Evolutionary conservation across 2,329 filamentous ascomycete genomes (phyloP).

Genomic region (Fusarium burgessii): DNA sequence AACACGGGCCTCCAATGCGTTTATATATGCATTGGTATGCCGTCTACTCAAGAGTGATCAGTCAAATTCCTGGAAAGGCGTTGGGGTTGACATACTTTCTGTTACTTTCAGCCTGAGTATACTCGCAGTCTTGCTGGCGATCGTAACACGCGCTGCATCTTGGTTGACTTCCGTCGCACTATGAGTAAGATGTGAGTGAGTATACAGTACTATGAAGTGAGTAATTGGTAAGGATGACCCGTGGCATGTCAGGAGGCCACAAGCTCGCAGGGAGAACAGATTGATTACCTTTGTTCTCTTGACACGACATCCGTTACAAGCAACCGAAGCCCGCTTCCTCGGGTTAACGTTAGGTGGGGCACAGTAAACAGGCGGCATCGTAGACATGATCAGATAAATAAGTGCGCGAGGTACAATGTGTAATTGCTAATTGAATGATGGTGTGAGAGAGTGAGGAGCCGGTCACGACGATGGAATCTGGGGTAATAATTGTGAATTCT

Average conservation of each 20-base stretch:
- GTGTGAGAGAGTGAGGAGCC: background rate
- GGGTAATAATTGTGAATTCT: background rate
- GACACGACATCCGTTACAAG: constrained; percentile 7
- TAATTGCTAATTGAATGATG: background rate
- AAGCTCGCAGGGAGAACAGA: too few relatives aligned
- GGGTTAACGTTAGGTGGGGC: background rate
- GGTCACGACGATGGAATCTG: background rate
- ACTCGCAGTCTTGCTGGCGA: constrained; percentile 8
- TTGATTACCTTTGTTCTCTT: constrained; percentile 15
- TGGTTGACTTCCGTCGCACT: constrained; percentile 17
- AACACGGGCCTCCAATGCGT: constrained; percentile 11
- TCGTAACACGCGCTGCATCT: constrained; percentile 9
- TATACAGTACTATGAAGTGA: too few relatives aligned
- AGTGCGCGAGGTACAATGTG: too few relatives aligned
- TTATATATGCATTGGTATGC: constrained; percentile 10
- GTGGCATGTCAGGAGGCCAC: too few relatives aligned
- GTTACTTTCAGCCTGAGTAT: constrained; percentile 12
- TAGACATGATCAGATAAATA: background rate
- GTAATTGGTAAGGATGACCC: too few relatives aligned
- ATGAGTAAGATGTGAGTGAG: background rate
- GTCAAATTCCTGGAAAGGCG: fast-evolving
- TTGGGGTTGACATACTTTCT: background rate
- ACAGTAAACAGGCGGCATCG: background rate
- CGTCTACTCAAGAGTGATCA: background rate
- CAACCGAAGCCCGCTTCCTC: constrained; percentile 13